Conservation (phyloP, 2,329 filamentous ascomycete genomes). For the Cladophialophora immunda region DNA sequence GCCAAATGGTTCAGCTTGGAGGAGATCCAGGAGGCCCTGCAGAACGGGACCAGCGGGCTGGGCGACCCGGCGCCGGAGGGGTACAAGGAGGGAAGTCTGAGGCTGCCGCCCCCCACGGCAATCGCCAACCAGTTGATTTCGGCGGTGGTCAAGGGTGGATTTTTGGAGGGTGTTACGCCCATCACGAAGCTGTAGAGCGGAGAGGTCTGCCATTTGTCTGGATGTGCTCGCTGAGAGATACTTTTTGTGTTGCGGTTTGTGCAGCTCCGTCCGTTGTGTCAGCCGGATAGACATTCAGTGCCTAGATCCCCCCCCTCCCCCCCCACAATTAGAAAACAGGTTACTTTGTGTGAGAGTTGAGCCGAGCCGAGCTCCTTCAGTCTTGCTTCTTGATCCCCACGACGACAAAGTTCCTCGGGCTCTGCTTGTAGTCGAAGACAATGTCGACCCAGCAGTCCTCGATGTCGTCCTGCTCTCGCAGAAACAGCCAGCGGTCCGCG, state of each 20-base stretch:
- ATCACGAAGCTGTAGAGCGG: conserved; percentile 44
- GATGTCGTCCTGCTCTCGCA: conserved; percentile 80
- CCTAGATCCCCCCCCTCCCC: neutral
- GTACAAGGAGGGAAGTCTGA: conserved; percentile 79
- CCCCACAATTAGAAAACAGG: neutral
- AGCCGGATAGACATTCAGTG: neutral
- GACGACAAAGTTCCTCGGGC: conserved; percentile 90
- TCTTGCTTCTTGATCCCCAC: conserved; percentile 80
- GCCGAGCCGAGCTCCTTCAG: neutral
- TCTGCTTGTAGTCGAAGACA: conserved; percentile 87
- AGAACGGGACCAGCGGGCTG: conserved; percentile 71
- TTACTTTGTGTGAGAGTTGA: neutral
- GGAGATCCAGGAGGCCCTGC: conserved; percentile 79
- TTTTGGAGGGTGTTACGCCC: conserved; percentile 67
- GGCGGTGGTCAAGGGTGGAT: conserved; percentile 77
- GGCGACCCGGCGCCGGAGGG: conserved; percentile 70
- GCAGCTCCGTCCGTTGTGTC: neutral
- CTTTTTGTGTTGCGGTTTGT: neutral
- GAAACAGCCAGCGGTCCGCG: conserved; percentile 85
- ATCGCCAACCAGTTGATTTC: conserved; percentile 90
- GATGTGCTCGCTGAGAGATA: neutral
- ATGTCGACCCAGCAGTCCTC: conserved; percentile 87
- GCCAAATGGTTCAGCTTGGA: conserved; percentile 88
- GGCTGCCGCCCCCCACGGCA: conserved; percentile 83
- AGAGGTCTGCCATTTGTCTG: neutral